These are phyloP conservation scores for Diaporthe sp. DNA, from an alignment of 2,329 filamentous ascomycete genomes.

Conservation along the genomic window DNA sequence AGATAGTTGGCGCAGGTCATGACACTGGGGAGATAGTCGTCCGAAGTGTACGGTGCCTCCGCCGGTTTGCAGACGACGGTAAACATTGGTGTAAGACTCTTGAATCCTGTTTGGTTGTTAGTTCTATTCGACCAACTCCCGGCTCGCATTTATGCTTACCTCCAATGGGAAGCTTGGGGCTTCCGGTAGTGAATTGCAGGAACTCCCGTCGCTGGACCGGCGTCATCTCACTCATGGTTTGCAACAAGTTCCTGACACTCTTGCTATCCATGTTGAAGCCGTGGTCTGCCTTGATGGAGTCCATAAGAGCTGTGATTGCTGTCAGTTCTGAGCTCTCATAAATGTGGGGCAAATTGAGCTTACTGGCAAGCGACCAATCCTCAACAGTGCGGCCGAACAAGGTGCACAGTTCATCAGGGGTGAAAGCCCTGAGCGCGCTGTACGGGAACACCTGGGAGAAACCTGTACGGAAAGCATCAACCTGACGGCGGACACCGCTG, in stretches of 20 bases:
- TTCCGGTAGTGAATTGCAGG: constrained; percentile 97
- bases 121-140: constrained; percentile 32
- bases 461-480: constrained; percentile 90
- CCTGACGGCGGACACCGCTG: constrained; percentile 87
- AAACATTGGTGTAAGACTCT: constrained; percentile 96
- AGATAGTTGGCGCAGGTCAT: constrained; percentile 99
- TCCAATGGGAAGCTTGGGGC: constrained; percentile 97
- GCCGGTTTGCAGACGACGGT: constrained; percentile 99
- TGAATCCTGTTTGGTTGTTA: constrained; percentile 79
- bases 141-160: constrained; percentile 70
- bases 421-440: constrained; percentile 91
- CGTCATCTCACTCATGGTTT: constrained; percentile 91
- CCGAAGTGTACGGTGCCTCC: constrained; percentile 91
- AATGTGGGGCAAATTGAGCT: constrained; percentile 53
- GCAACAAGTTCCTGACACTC: constrained; percentile 92
- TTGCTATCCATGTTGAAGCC: constrained; percentile 99
- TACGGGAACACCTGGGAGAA: constrained; percentile 98
- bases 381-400: constrained; percentile 94
- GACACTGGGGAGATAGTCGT: constrained; percentile 98
- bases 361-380: constrained; percentile 98
- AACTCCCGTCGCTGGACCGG: constrained; percentile 87
- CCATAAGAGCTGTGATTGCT: constrained; percentile 81
- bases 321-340: background rate
- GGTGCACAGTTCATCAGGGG: constrained; percentile 93
- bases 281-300: constrained; percentile 98